These are phyloP conservation scores for Daldinia sp. DNA, from an alignment of 2,329 filamentous ascomycete genomes.

Conservation along the genomic window DNA sequence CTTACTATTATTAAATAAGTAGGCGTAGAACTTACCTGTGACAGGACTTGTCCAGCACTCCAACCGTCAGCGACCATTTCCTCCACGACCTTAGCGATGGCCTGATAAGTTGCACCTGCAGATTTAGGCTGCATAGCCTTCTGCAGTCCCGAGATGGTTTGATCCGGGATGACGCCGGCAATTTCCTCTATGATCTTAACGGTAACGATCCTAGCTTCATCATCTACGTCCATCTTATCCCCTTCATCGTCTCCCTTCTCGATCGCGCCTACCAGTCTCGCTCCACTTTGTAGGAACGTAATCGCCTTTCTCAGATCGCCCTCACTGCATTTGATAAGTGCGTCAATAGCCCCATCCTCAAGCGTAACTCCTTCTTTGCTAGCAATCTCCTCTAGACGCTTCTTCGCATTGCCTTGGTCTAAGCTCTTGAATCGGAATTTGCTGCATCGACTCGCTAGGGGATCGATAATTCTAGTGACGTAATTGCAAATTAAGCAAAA, in stretches of 20 bases:
- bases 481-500: conserved; percentile 99
- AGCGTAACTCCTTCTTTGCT: conserved; percentile 77
- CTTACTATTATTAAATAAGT: conserved; percentile 2
- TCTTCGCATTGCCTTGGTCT: conserved; percentile 83
- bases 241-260: conserved; percentile 52
- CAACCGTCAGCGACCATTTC: conserved; percentile 96
- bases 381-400: conserved; percentile 84
- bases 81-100: conserved; percentile 80
- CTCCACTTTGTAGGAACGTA: conserved; percentile 95
- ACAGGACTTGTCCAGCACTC: conserved; percentile 89
- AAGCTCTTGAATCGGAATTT: conserved; percentile 99
- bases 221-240: conserved; percentile 68
- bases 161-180: conserved; percentile 87
- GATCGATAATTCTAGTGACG: conserved; percentile 97
- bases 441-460: conserved; percentile 88
- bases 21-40: conserved; percentile 65
- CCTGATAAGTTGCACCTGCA: conserved; percentile 71
- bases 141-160: conserved; percentile 74
- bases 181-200: conserved; percentile 90
- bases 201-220: conserved; percentile 70
- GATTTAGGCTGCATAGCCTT: conserved; percentile 78
- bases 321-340: conserved; percentile 86
- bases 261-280: conserved; percentile 79
- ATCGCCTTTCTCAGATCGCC: conserved; percentile 96
- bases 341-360: conserved; percentile 81